Base-by-base conservation (phyloP, 2,329 filamentous ascomycete genomes). In the Colletotrichum acutatum region DNA sequence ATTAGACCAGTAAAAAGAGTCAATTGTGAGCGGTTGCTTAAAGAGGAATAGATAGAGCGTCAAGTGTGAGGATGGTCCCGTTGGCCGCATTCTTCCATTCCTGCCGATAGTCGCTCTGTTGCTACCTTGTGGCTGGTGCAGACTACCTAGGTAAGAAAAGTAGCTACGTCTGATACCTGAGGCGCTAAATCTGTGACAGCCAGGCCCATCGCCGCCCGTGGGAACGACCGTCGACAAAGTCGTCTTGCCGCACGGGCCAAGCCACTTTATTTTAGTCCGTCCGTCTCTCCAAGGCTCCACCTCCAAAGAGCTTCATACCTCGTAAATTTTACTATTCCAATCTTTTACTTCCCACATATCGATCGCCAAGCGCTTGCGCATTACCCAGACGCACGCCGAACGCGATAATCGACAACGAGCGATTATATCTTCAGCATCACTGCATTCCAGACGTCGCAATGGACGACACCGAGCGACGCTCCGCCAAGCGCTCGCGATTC, bases 401-500 rank as follows among this genome's bases (percentile, higher is more conserved):
- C 24, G 19, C 16, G 52, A 49, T 5, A 5, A 3, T 4, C 26
- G 4, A 11, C 7, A 14, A n/a, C 14, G 28, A 24, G 34, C 22
- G n/a, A 26, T 24, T n/a, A 14, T 24, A 26, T 14, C 12, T 11
- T 19, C 66, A 22, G 11, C 14, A 24, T 6, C n/a, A 52, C 8
- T 22, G 22, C 54, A 12, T 37, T 24, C 19, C 19, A 28, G 8
- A 58, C 32, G 59, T 49, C 52, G 46, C 42, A 67, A 85, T 97
- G 95, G 91, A 93, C 76, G 94, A 97, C 78, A 88, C 92, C 75
- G 93, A 95, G 77, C 90, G 92, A 80, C 90, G 91, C 74, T 87
- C 86, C 74, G 86, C 87, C 74, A 97, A 97, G 87, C 93, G 95
- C 75, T 98, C 95, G 80, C 95, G 96, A 82, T 98, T 98, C 84